phyloP scores from a whole-genome alignment of 169 alveolate species.

The Cryptosporidium meleagridis region DNA sequence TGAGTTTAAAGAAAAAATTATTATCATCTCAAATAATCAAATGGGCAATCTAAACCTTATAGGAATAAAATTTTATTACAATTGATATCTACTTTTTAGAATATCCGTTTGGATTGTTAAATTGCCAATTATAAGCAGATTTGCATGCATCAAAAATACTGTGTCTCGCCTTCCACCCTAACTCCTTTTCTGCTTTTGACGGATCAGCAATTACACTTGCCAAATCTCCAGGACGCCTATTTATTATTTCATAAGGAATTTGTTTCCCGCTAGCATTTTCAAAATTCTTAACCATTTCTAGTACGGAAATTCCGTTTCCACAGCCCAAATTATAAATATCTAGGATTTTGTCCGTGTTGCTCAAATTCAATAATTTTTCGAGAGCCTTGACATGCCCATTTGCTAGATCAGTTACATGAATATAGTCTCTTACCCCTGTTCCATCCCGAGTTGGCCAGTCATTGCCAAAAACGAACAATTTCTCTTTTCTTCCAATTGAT shows the following conservation, averaged over 20 bases:
- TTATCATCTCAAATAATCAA: not conserved
- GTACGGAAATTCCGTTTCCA: conserved; percentile 89
- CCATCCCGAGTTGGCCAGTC: conserved; percentile 93
- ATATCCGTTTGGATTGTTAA: conserved; percentile 79
- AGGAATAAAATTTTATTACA: not conserved
- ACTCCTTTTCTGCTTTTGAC: conserved; percentile 85
- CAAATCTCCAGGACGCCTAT: conserved; percentile 92
- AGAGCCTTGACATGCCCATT: conserved; percentile 92
- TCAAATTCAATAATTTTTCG: conserved; percentile 61
- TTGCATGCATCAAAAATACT: conserved; percentile 73
- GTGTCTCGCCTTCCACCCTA: conserved; percentile 88
- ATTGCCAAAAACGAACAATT: conserved; percentile 88
- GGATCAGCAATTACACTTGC: conserved; percentile 88
- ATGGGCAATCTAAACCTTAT: too few species aligned
- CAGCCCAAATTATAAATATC: conserved; percentile 90
- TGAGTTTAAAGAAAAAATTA: too few species aligned
- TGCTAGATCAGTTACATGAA: conserved; percentile 94
- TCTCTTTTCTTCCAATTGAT: conserved; percentile 79
- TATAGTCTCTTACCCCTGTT: conserved; percentile 92
- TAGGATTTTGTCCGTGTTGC: conserved; percentile 57
- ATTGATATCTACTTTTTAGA: conserved; percentile 2
- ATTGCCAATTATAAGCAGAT: conserved; percentile 80
- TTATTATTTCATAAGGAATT: conserved; percentile 77
- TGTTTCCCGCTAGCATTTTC: conserved; percentile 86
- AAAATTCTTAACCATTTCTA: conserved; percentile 85